These are phyloP conservation scores for Stachybotrys elegans DNA, from an alignment of 2,329 filamentous ascomycete species.

Conservation along the genomic window DNA sequence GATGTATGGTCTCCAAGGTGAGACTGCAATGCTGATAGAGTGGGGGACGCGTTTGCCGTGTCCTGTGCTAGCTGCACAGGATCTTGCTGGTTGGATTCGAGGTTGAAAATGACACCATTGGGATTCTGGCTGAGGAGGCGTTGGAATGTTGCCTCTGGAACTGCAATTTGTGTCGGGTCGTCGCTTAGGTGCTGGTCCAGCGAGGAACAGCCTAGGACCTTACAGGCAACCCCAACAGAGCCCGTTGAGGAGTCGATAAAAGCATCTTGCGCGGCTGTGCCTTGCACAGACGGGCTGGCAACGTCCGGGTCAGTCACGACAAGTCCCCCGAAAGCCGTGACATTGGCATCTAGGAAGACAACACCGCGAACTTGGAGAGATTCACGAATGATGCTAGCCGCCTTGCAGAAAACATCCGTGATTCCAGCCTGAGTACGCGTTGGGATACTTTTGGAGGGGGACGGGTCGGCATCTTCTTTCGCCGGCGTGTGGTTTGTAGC, in stretches of 20 bases:
- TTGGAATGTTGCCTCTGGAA: neutral
- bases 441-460: neutral
- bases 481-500: neutral
- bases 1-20: too few relatives aligned
- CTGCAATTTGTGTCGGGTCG: neutral
- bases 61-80: neutral
- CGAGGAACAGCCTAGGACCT: neutral
- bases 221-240: too few relatives aligned
- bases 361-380: conserved; percentile 36
- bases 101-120: neutral
- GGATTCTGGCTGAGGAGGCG: neutral
- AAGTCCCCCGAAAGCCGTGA: conserved; percentile 10
- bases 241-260: too few relatives aligned
- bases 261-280: neutral
- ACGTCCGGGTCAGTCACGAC: neutral
- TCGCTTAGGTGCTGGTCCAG: neutral
- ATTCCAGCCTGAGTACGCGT: neutral
- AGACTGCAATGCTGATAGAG: neutral
- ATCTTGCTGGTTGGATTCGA: neutral
- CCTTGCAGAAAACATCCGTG: conserved; percentile 30
- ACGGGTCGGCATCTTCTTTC: neutral
- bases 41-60: too few relatives aligned
- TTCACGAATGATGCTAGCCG: conserved; percentile 36
- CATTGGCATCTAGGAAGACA: conserved; percentile 25
- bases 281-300: neutral